phyloP scores from a whole-genome alignment of 1,139 yeast species.

The Dujonia santamariae region DNA sequence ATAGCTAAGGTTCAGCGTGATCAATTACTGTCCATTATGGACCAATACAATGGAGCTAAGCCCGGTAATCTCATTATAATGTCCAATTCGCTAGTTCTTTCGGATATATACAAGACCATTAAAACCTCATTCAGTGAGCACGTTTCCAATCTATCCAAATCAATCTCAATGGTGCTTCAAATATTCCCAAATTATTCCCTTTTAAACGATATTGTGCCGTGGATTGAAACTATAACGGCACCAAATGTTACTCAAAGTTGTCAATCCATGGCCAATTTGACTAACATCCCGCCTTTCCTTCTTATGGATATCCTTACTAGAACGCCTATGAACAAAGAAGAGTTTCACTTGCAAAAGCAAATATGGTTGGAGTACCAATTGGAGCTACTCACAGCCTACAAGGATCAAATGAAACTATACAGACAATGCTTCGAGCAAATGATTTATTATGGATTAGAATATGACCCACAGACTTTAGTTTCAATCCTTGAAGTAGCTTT shows the following conservation, averaged over 20 bases:
- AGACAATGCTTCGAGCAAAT: slow-evolving; percentile 24
- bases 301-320: slow-evolving; percentile 33
- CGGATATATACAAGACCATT: not conserved
- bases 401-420: slow-evolving; percentile 17
- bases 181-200: slow-evolving; percentile 1
- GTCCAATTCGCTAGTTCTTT: not conserved
- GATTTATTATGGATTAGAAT: slow-evolving; percentile 24
- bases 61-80: too few relatives aligned
- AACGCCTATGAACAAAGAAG: slow-evolving; percentile 32
- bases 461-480: slow-evolving; percentile 20
- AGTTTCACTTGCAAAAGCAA: slow-evolving; percentile 33
- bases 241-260: slow-evolving; percentile 28
- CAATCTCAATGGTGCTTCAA: not conserved
- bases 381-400: slow-evolving; percentile 17
- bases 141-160: too few relatives aligned
- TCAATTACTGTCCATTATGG: not conserved
- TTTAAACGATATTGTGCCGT: slow-evolving; percentile 10
- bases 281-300: slow-evolving; percentile 36
- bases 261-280: slow-evolving; percentile 19
- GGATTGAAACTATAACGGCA: slow-evolving; percentile 12
- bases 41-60: not conserved
- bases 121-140: too few relatives aligned
- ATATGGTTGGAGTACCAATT: slow-evolving; percentile 27
- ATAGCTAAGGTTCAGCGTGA: not conserved
- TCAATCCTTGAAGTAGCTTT: slow-evolving; percentile 16